Percentiles rank a stretch among this genome's conserved stretches.
These are phyloP conservation scores for Trypanosoma platydactyli DNA, from an alignment of 208 protist genomes.

Conservation along the genomic window DNA sequence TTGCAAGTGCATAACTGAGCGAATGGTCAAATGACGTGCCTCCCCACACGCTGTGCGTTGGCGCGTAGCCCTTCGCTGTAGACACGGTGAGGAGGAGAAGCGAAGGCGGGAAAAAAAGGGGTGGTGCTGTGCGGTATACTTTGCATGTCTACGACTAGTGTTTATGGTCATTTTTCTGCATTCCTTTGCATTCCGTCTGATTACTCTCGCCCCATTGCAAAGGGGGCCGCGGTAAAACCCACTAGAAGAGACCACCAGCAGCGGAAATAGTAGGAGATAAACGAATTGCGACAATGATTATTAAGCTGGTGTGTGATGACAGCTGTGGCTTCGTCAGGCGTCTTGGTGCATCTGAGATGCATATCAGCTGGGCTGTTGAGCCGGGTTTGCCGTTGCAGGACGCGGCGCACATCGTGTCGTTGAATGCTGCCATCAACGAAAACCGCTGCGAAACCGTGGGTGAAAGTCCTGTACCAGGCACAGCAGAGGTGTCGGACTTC, in stretches of 20 bases:
- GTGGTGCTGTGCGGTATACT: too few species aligned
- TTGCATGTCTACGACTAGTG: too few species aligned
- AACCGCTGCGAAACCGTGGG: neutral
- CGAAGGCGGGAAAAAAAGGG: too few species aligned
- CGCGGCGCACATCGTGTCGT: neutral
- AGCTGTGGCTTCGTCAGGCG: constrained; percentile 18
- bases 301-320: constrained; percentile 21
- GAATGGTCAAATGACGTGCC: too few species aligned
- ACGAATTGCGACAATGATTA: constrained; percentile 3
- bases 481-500: constrained; percentile 2
- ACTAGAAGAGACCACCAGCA: too few species aligned
- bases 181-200: too few species aligned
- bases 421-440: constrained; percentile 14
- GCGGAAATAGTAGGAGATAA: neutral
- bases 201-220: too few species aligned
- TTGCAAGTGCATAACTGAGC: too few species aligned
- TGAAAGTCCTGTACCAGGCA: neutral
- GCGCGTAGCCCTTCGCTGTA: too few species aligned
- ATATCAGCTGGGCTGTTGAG: constrained; percentile 17
- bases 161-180: too few species aligned
- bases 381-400: constrained; percentile 3
- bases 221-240: too few species aligned
- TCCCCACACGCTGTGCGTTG: too few species aligned
- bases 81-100: neutral
- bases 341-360: constrained; percentile 13